These are phyloP conservation scores for Schizonepeta tenuifolia DNA, from an alignment of 257 asterid species.

Conservation along the genomic window DNA sequence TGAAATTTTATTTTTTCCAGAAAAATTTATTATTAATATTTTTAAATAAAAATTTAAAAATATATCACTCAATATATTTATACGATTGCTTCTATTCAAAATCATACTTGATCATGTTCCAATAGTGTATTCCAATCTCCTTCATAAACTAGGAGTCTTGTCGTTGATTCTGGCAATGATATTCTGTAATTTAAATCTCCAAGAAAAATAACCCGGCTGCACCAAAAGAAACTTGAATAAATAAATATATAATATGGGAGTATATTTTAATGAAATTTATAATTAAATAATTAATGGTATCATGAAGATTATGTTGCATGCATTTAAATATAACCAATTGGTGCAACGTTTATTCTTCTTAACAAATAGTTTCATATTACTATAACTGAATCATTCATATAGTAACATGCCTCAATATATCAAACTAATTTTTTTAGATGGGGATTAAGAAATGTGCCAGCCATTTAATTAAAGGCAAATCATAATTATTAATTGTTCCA, in stretches of 20 bases:
- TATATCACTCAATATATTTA: neutral
- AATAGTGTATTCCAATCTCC: slow-evolving; percentile 56
- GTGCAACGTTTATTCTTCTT: neutral
- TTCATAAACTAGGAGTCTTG: slow-evolving; percentile 47
- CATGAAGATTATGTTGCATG: slow-evolving; percentile 21
- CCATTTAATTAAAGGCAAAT: neutral
- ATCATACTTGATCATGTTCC: slow-evolving; percentile 62
- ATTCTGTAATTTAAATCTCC: slow-evolving; percentile 76
- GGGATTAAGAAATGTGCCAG: slow-evolving; percentile 1
- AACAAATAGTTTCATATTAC: too few relatives aligned
- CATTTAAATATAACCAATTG: slow-evolving; percentile 26
- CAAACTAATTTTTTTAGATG: neutral
- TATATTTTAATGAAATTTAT: too few relatives aligned
- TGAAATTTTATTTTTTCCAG: slow-evolving; percentile 20
- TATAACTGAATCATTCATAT: neutral
- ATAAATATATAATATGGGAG: too few relatives aligned
- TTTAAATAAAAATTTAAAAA: neutral
- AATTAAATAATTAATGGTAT: slow-evolving; percentile 22
- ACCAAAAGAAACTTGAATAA: neutral
- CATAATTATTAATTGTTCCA: neutral
- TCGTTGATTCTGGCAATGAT: slow-evolving; percentile 56
- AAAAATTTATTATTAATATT: neutral
- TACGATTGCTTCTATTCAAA: neutral
- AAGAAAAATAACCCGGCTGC: slow-evolving; percentile 64
- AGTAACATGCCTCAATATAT: slow-evolving; percentile 12